Conservation (phyloP, 2,329 filamentous ascomycete genomes). For the Stenocarpella maydis region DNA sequence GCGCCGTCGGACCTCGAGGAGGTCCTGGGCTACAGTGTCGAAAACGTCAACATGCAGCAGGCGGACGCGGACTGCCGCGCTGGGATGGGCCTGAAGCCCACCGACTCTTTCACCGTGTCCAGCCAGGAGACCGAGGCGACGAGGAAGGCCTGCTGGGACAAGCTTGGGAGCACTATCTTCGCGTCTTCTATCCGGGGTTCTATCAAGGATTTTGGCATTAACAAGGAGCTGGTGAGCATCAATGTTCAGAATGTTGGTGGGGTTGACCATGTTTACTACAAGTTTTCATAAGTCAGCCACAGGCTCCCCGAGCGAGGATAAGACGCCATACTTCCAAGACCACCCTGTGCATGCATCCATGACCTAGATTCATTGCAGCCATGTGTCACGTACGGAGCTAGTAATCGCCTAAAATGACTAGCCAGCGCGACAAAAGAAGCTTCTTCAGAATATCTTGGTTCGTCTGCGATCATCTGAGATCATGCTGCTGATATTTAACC, state of each 20-base stretch:
- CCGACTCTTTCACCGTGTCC: not conserved
- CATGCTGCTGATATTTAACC: too few relatives aligned
- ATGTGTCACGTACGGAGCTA: too few relatives aligned
- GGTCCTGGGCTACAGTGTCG: not conserved
- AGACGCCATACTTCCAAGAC: too few relatives aligned
- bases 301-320: not conserved
- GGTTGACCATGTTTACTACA: not conserved
- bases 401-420: too few relatives aligned
- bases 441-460: too few relatives aligned
- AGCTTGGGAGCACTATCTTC: not conserved
- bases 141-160: not conserved
- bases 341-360: too few relatives aligned
- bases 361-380: too few relatives aligned
- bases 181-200: not conserved
- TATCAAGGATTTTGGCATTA: conserved; percentile 4
- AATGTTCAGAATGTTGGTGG: not conserved
- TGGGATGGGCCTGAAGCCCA: not conserved
- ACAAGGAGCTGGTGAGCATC: not conserved
- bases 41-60: not conserved
- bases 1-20: not conserved
- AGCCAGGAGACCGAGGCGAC: not conserved
- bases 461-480: too few relatives aligned
- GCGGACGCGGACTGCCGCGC: not conserved
- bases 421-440: too few relatives aligned
- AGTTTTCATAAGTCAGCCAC: not conserved